Evolutionary conservation across 164 flowering plant species (phyloP), one percentile per base, ranked within the genome.

Genomic region (Liquidambar formosana): DNA sequence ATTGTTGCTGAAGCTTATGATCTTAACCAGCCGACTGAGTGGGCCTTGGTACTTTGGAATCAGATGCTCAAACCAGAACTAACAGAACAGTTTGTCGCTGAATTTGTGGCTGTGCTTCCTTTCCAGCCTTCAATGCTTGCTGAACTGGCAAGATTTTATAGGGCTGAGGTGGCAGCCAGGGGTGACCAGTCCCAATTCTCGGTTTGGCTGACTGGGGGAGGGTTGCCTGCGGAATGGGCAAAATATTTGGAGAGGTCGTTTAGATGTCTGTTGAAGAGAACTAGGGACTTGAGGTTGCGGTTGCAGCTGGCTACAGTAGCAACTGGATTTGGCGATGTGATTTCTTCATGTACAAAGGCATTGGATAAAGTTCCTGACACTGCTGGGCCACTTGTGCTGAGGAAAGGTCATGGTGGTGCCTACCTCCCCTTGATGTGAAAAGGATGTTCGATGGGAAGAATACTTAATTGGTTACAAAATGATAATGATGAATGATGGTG

Each of bases 51-150:
- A 1, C 81, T 96, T 19, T 96, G 99, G 99, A 89, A 93, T 64
- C 98, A 90, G 75, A 96, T 96, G 99, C 85, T 92, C 48, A 92
- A 88, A 64, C 99, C 99, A 18, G 99, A 96, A 66, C 81, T 92
- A 18, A 86, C 82, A 6, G 94, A 96, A 73, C 88, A 83, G 60
- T 93, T 96, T 79, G 89, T 92, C 67, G 93, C 88, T 4, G 98
- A 93, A 68, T 96, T 96, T 82, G 98, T 96, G 48, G 87, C 93
- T 9, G 98, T 93, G 63, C 93, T 96, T 51, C 97, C 99, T 12
- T 90, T 96, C 53, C 99, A 88, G 57, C 78, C 92, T 3, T 80
- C 94, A 33, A 93, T 91, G 94, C 91, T 96, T 19, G 45, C 49
- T 45, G 99, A 96, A 66, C 79, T 96, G 38, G 95, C 99, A 21